Conservation (phyloP, 2,329 filamentous ascomycete genomes). For the Cercospora canescens region DNA sequence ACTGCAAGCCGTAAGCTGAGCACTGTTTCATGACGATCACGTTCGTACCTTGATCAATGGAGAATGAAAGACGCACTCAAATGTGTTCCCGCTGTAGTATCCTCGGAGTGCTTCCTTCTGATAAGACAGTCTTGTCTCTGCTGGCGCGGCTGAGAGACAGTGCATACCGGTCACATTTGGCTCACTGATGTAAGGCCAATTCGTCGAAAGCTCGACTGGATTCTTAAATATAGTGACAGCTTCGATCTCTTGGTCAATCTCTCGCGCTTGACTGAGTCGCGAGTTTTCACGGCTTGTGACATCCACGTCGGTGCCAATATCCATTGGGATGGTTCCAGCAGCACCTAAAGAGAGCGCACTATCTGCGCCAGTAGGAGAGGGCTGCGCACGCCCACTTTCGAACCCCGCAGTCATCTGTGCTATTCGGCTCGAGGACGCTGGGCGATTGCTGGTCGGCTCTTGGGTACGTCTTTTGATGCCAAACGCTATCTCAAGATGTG, state of each 20-base stretch:
- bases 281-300: neutral
- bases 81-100: conserved; percentile 5
- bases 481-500: no score
- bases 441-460: no score
- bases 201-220: neutral
- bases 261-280: neutral
- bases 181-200: neutral
- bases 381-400: no score
- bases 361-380: no score
- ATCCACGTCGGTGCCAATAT: neutral
- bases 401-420: no score
- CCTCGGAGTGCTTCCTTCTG: neutral
- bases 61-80: conserved; percentile 6
- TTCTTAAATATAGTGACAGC: neutral
- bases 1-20: neutral
- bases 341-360: neutral
- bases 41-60: conserved; percentile 6
- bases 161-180: neutral
- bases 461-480: no score
- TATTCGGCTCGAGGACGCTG: no score
- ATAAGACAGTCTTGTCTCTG: neutral
- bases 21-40: neutral
- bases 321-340: neutral
- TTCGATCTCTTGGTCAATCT: neutral
- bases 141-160: neutral